These are phyloP conservation scores for Atkinsonella hypoxylon DNA, from an alignment of 2,329 filamentous ascomycete species.

Conservation along the genomic window DNA sequence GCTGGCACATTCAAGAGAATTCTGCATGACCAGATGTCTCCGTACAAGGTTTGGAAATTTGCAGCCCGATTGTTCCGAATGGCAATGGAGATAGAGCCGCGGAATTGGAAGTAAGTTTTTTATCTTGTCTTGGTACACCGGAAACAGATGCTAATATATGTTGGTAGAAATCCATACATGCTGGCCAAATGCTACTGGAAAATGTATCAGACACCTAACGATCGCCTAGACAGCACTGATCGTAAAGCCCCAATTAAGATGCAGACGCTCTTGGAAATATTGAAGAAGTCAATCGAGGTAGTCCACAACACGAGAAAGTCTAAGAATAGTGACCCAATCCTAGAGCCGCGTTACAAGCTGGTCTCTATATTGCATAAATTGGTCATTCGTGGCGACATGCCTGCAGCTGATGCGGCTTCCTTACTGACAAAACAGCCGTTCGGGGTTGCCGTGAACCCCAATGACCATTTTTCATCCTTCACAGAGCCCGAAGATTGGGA, in stretches of 20 bases:
- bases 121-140: not conserved
- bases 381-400: slow-evolving; percentile 42
- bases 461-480: slow-evolving; percentile 24
- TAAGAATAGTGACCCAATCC: slow-evolving; percentile 58
- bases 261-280: slow-evolving; percentile 31
- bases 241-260: slow-evolving; percentile 18
- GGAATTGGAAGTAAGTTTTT: slow-evolving; percentile 43
- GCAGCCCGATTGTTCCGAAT: slow-evolving; percentile 43
- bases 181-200: slow-evolving; percentile 52
- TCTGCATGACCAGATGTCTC: slow-evolving; percentile 43
- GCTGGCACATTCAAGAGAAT: slow-evolving; percentile 39
- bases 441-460: slow-evolving; percentile 23
- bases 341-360: slow-evolving; percentile 90
- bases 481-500: slow-evolving; percentile 46
- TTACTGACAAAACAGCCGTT: slow-evolving; percentile 46
- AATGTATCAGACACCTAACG: slow-evolving; percentile 41
- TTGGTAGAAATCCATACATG: slow-evolving; percentile 43
- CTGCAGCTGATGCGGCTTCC: slow-evolving; percentile 34
- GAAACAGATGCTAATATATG: slow-evolving; percentile 10
- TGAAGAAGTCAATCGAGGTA: slow-evolving; percentile 39
- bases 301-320: slow-evolving; percentile 41
- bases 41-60: slow-evolving; percentile 51
- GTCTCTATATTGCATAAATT: slow-evolving; percentile 74
- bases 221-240: slow-evolving; percentile 33
- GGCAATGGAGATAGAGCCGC: slow-evolving; percentile 40